A percentile compares a stretch with the other conserved stretches of the same genome.
Evolutionary conservation across 2,329 filamentous ascomycete genomes (phyloP).

Genomic region (Pezizomycotina sp.): DNA sequence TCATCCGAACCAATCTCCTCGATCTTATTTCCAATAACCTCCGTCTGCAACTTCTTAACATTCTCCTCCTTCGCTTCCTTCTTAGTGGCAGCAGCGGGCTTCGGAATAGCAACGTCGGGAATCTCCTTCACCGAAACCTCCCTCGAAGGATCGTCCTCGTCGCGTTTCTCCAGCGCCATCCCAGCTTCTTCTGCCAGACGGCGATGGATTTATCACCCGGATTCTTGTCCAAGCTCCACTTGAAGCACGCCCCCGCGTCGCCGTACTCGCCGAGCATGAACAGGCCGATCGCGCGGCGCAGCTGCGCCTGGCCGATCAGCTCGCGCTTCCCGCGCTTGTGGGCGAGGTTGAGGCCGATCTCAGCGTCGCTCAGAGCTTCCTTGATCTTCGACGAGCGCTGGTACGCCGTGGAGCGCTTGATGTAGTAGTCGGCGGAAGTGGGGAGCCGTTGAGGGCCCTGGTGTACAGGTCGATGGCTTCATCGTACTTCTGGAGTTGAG

Average conservation of each 20-base stretch:
- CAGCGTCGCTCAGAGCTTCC: slow-evolving; percentile 37
- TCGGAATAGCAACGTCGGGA: slow-evolving; percentile 27
- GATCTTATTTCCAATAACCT: slow-evolving; percentile 13
- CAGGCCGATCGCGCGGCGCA: slow-evolving; percentile 43
- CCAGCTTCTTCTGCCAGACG: slow-evolving; percentile 23
- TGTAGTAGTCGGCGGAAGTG: slow-evolving; percentile 45
- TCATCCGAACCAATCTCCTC: slow-evolving; percentile 13
- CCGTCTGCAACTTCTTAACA: slow-evolving; percentile 18
- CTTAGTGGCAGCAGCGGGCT: slow-evolving; percentile 28
- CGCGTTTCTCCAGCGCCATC: slow-evolving; percentile 21
- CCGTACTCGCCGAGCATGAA: slow-evolving; percentile 42
- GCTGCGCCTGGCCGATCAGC: slow-evolving; percentile 44
- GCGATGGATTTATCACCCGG: slow-evolving; percentile 32
- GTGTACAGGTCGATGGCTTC: slow-evolving; percentile 42
- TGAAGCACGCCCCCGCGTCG: slow-evolving; percentile 41
- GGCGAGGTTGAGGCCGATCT: slow-evolving; percentile 34
- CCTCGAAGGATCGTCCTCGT: slow-evolving; percentile 22
- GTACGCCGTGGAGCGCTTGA: slow-evolving; percentile 47
- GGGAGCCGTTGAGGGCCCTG: slow-evolving; percentile 36
- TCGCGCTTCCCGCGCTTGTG: slow-evolving; percentile 44
- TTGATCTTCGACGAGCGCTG: slow-evolving; percentile 34
- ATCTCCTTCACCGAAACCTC: slow-evolving; percentile 23
- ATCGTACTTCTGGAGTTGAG: slow-evolving; percentile 36
- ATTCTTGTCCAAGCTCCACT: slow-evolving; percentile 37
- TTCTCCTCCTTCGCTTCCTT: slow-evolving; percentile 18